phyloP scores from a whole-genome alignment of 306 rosid genomes.

The Cercis canadensis region DNA sequence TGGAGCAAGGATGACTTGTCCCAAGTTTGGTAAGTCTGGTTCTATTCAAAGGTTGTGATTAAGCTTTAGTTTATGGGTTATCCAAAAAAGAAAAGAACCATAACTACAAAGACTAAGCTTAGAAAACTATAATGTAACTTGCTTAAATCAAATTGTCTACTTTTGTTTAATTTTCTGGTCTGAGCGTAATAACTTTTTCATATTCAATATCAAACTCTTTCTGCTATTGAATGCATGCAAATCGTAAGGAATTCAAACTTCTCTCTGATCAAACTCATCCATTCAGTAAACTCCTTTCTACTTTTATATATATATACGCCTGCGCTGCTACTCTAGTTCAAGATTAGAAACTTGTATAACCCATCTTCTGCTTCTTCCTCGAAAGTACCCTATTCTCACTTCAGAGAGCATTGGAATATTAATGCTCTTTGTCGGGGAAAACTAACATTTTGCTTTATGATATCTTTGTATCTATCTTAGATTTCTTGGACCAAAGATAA shows the following conservation, averaged over 20 bases:
- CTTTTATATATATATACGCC: not conserved
- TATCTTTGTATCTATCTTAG: too few relatives aligned
- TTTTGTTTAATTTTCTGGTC: not conserved
- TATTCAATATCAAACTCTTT: conserved; percentile 18
- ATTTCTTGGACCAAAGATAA: too few relatives aligned
- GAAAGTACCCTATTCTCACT: conserved; percentile 2
- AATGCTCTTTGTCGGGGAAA: conserved; percentile 20
- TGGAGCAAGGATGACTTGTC: too few relatives aligned
- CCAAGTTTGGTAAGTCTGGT: too few relatives aligned
- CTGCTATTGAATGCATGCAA: conserved; percentile 1
- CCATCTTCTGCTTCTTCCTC: conserved; percentile 2
- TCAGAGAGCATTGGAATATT: not conserved
- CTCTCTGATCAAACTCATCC: conserved; percentile 22
- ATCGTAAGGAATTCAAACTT: not conserved
- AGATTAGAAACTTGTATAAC: not conserved
- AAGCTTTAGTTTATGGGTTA: too few relatives aligned
- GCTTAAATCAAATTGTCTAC: not conserved
- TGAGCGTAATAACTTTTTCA: not conserved
- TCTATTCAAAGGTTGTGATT: too few relatives aligned
- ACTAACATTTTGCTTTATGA: too few relatives aligned
- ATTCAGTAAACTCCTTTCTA: not conserved
- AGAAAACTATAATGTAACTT: not conserved
- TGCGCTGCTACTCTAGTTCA: not conserved
- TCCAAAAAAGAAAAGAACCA: too few relatives aligned
- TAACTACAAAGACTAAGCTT: not conserved